Evolutionary conservation across 2,329 filamentous ascomycete genomes (phyloP), one percentile per base, ranked within the genome.

Genomic region (Ramularia endophylla): DNA sequence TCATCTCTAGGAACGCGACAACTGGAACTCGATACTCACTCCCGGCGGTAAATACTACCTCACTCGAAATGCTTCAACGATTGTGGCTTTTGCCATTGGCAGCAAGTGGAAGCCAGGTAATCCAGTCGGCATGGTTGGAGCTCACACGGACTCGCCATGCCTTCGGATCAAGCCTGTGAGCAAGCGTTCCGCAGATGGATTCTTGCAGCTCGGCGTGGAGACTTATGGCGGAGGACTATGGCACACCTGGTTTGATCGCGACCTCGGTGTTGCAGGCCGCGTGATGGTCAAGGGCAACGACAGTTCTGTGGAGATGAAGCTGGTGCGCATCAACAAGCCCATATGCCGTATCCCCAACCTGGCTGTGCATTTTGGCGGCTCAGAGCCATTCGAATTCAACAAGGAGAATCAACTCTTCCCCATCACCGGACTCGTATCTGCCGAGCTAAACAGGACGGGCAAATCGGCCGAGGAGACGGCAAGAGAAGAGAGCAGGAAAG

Each of bases 201-300:
- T 92, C 65, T 68, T 95, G 49, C 92, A 98, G 67, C 82, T 98
- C 43, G 92, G 89, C 39, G 90, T 95, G 38, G 92, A 98, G 72
- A 90, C 87, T 2, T 98, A 98, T 60, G 92, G 92, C 39, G 92
- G 92, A 47, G 92, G 92, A 41, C 82, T 97, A 58, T 97, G 90
- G 90, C 89, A 95, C 66, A 94, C 87, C 34, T 98, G 80, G 92
- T 98, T 98, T 61, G 92, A 98, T 65, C 82, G 92, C 37, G 92
- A 98, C 63, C 71, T 98, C 48, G 85, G 86, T 55, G 80, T 97
- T 40, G 92, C 92, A 22, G 92, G 92, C 7, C 78, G 92, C 45
- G 86, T 86, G 11, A 82, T 97, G 72, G 85, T 92, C 41, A 81
- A 57, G 43, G 52, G 81, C 43, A 75, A 75, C 34, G 76, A 85